Conservation (phyloP, 805 yeast genomes). For the Candida ipomoeae region DNA sequence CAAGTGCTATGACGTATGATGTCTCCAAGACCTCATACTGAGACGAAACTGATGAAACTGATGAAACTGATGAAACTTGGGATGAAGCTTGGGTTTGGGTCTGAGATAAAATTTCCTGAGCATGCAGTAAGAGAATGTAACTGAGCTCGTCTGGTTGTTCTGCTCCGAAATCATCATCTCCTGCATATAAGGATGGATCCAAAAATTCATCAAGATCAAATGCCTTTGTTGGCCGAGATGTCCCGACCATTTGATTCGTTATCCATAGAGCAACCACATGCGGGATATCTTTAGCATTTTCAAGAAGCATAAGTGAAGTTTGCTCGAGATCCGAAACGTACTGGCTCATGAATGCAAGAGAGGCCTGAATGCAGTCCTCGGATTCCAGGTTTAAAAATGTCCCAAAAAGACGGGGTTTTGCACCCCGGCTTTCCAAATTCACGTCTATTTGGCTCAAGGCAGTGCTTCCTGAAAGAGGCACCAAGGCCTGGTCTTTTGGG, state of each 20-base stretch:
- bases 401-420: conserved; percentile 11
- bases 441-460: conserved; percentile 6
- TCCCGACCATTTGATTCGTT: conserved; percentile 20
- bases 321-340: conserved; percentile 2
- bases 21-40: conserved; percentile 17
- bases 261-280: conserved; percentile 29
- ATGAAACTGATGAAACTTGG: too few species aligned
- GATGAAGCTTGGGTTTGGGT: conserved; percentile 4
- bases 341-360: conserved; percentile 9
- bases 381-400: conserved; percentile 16
- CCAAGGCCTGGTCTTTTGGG: neutral
- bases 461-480: neutral
- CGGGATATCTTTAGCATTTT: neutral
- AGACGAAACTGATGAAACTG: too few species aligned
- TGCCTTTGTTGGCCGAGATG: neutral
- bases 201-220: conserved; percentile 20
- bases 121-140: conserved; percentile 29
- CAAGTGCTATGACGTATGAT: conserved; percentile 40
- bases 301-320: neutral
- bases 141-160: conserved; percentile 22
- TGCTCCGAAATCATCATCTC: neutral
- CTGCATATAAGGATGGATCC: neutral
- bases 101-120: conserved; percentile 42
- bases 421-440: neutral
- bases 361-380: conserved; percentile 20